Evolutionary conservation across 768 basidiomycete species (phyloP), one percentile per base, ranked within the genome.

Genomic region (Boletellus ananas): DNA sequence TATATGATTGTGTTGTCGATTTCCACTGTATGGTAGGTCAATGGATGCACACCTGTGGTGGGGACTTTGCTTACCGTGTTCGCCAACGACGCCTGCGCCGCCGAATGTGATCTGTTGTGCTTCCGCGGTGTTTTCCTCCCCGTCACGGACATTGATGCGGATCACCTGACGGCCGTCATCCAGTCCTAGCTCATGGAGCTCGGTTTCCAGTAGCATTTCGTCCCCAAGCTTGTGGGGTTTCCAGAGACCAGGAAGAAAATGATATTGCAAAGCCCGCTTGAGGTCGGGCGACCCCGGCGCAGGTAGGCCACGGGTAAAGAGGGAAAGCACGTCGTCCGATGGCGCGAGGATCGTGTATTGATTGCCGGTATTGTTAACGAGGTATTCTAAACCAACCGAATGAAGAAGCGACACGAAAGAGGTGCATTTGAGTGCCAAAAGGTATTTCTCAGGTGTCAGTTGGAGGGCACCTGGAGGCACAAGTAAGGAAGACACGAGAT

Each of bases 371-470:
- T 83, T 78, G 54, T 90, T 89, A 69, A 91, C 78, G 54, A 90
- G 74, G 39, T 73, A 67, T 0, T 73, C 77, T 52, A 99, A 79
- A 54, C 88, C 75, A 27, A 89, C 90, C 3, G 90, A 87, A 56
- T 90, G 92, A 23, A 99, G 72, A 20, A 97, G 75, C 6, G 87
- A 85, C 45, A 98, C 89, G 65, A 98, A 98, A 27, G 79, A 78
- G 2, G 90, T 88, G 70, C 94, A 96, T 63, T 96, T 91, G 52
- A 97, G 77, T 3, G 90, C 84, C 10, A 98, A 80, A 16, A 99
- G 85, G 57, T 87, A 92, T 69, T 98, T 98, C 73, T 98, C 96
- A 16, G 94, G 88, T 4, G 94, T 98, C 38, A 94, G 71, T 52
- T 81, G 74, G 20, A 95, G 79, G 39, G 88, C 78, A 14, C 81